These are phyloP conservation scores for Leccinum pachyderme DNA, from an alignment of 1,284 basidiomycete species.

Conservation along the genomic window DNA sequence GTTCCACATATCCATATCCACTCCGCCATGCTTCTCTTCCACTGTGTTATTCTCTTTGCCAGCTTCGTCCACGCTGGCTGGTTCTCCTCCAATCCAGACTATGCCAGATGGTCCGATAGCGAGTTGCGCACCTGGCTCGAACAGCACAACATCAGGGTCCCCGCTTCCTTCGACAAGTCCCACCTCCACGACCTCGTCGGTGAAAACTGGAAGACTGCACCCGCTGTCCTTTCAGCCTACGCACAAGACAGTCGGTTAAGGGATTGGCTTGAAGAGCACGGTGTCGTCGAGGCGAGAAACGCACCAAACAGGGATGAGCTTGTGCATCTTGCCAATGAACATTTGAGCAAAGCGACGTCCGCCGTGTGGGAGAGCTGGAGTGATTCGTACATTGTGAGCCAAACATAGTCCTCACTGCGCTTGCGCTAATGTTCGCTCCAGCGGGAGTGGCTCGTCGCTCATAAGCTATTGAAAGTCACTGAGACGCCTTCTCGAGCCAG, in stretches of 20 bases:
- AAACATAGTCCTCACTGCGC: neutral
- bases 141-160: conserved; percentile 63
- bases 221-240: conserved; percentile 25
- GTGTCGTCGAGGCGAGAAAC: conserved; percentile 64
- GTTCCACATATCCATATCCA: neutral
- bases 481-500: conserved; percentile 50
- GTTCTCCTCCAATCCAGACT: conserved; percentile 41
- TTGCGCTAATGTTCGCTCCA: conserved; percentile 27
- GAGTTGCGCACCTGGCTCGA: conserved; percentile 73
- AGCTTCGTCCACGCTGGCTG: conserved; percentile 21
- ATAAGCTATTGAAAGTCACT: conserved; percentile 43
- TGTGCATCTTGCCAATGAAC: conserved; percentile 62
- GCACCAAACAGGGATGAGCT: conserved; percentile 68
- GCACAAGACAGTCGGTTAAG: conserved; percentile 60
- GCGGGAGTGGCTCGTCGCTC: conserved; percentile 81
- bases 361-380: conserved; percentile 85
- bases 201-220: conserved; percentile 61
- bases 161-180: conserved; percentile 43
- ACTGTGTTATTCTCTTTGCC: conserved; percentile 17
- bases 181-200: conserved; percentile 59
- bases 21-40: conserved; percentile 4
- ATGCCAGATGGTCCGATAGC: conserved; percentile 59
- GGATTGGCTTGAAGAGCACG: conserved; percentile 72
- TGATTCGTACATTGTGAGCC: conserved; percentile 74
- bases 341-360: conserved; percentile 60